Evolutionary conservation across 2,329 filamentous ascomycete species (phyloP), one percentile per base, ranked within the genome.

Genomic region (Talaromyces sp.): DNA sequence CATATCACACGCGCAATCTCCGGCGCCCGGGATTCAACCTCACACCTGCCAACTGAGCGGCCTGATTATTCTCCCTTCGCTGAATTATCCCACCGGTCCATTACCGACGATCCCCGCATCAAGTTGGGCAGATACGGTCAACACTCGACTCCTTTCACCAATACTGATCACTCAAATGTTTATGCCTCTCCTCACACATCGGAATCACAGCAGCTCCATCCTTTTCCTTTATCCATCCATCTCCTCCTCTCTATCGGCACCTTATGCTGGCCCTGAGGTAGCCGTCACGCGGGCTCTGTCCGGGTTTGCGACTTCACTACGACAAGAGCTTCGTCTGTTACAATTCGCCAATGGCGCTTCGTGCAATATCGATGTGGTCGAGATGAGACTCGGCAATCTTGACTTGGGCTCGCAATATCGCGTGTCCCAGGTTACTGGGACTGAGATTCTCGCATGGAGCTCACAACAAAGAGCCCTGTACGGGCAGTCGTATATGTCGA

Each of bases 371-470:
- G 85, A 89, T 44, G 90, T 97, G 22, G 89, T 90, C 1, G 92
- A 97, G 72, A 83, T 99, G 73, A 92, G 93, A 75, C 86, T 98
- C 1, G 95, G 95, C 62, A 93, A 91, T 25, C 92, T 99, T 72
- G 93, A 98, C 75, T 87, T 93, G 68, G 86, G 87, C 7, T 82
- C 87, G 88, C 75, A 82, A 19, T 75, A 74, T 75, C 72, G 78
- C 70, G 66, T 72, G 67, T 63, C 71, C 68, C 68, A 79, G 70
- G 66, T 73, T 30, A 72, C 79, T 15, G 76, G 74, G 61, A 79
- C 73, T 52, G 85, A 88, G 63, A 81, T 85, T 2, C 78, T 88
- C 2, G 79, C 83, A 56, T 92, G 89, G 89, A 75, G 68, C 61
- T 72, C 69, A 10, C 67, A 79, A 84, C 74, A 84, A 82, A 66